Conservation (phyloP, 108 stramenopile genomes). For the Craspedostauros australis region DNA sequence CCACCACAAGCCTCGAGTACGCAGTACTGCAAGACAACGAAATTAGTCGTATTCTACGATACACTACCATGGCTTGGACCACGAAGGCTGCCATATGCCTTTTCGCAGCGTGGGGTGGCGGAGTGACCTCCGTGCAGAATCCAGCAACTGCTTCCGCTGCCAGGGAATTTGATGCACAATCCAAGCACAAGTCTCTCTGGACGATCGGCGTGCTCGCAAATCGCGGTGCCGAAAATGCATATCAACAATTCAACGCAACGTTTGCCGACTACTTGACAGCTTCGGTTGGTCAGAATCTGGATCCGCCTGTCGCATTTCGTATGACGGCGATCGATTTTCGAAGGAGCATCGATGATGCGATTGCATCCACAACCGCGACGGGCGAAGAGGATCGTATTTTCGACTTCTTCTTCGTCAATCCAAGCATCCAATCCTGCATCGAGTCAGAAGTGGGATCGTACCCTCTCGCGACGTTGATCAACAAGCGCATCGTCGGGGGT, state of each 20-base stretch:
- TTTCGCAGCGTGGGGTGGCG: too few relatives aligned
- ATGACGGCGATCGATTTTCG: constrained; percentile 1
- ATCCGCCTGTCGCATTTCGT: not conserved
- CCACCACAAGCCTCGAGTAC: too few relatives aligned
- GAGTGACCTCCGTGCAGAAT: too few relatives aligned
- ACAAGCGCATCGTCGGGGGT: not conserved
- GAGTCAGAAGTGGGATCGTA: constrained; percentile 11
- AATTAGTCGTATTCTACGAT: too few relatives aligned
- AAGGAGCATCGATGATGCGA: too few relatives aligned
- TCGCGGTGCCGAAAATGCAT: constrained; percentile 9
- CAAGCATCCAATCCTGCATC: constrained; percentile 7
- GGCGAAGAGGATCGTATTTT: constrained; percentile 1
- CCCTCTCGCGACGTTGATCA: constrained; percentile 4
- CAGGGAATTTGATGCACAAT: too few relatives aligned
- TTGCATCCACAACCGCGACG: not conserved
- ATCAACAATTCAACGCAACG: constrained; percentile 7
- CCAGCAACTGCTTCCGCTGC: too few relatives aligned
- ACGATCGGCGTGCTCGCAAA: constrained; percentile 10
- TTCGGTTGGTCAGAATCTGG: constrained; percentile 1
- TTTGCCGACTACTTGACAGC: constrained; percentile 7
- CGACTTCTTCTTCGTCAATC: constrained; percentile 18
- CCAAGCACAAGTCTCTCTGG: not conserved
- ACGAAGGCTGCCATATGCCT: too few relatives aligned
- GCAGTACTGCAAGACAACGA: too few relatives aligned
- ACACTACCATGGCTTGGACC: too few relatives aligned